These are phyloP conservation scores for Harrya chromipes DNA, from an alignment of 768 basidiomycete species.

Conservation along the genomic window DNA sequence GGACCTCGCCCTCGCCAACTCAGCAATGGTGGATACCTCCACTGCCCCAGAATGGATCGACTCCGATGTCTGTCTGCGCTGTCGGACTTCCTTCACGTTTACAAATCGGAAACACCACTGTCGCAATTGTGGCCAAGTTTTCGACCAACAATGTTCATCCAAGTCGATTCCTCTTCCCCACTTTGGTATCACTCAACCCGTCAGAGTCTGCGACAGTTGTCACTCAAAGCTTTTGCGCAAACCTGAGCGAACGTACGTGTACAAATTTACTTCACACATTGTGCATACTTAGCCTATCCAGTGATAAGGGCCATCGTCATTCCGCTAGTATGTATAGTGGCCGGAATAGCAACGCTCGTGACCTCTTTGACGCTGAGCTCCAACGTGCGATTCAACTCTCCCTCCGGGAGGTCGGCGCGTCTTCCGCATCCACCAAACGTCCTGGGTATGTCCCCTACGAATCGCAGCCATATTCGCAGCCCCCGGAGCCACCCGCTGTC, in stretches of 20 bases:
- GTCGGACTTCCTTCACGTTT: slow-evolving; percentile 86
- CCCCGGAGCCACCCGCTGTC: slow-evolving; percentile 65
- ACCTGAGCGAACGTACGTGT: slow-evolving; percentile 51
- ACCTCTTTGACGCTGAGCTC: slow-evolving; percentile 80
- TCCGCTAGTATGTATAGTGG: slow-evolving; percentile 52
- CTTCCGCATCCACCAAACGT: slow-evolving; percentile 43
- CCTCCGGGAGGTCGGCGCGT: slow-evolving; percentile 66
- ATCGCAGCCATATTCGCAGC: slow-evolving; percentile 41
- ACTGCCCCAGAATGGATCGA: slow-evolving; percentile 98
- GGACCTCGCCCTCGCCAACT: slow-evolving; percentile 62
- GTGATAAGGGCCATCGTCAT: slow-evolving; percentile 51
- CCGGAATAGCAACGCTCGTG: slow-evolving; percentile 55
- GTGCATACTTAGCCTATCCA: slow-evolving; percentile 12
- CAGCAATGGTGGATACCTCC: slow-evolving; percentile 87
- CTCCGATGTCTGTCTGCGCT: slow-evolving; percentile 90
- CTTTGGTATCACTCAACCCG: slow-evolving; percentile 89
- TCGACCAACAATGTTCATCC: slow-evolving; percentile 90
- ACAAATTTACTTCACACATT: background rate
- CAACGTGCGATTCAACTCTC: slow-evolving; percentile 93
- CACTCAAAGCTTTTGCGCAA: slow-evolving; percentile 72
- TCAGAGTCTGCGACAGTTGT: slow-evolving; percentile 92
- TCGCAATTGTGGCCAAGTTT: slow-evolving; percentile 95
- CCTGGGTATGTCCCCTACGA: slow-evolving; percentile 70
- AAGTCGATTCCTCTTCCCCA: slow-evolving; percentile 83
- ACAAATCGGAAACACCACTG: slow-evolving; percentile 99